phyloP scores from a whole-genome alignment of 805 yeast species.

The Torulaspora gathmanii region DNA sequence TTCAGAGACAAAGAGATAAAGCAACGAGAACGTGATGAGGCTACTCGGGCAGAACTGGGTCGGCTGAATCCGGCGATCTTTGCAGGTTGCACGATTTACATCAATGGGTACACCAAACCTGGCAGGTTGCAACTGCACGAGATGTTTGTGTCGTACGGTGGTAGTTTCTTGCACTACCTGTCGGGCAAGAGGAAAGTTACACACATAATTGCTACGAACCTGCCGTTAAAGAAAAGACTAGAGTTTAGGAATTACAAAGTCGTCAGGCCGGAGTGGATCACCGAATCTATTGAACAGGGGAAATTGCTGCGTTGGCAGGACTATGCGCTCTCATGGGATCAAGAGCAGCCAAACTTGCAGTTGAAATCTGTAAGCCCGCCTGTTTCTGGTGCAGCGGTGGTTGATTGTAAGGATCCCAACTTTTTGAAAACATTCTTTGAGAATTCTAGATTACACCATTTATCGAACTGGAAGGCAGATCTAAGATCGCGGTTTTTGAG shows the following conservation, averaged over 20 bases:
- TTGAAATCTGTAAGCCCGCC: slow-evolving; percentile 16
- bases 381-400: slow-evolving; percentile 16
- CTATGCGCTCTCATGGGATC: slow-evolving; percentile 51
- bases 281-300: slow-evolving; percentile 51
- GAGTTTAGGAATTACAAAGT: slow-evolving; percentile 68
- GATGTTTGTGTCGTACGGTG: slow-evolving; percentile 73
- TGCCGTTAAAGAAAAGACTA: slow-evolving; percentile 70
- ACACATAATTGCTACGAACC: slow-evolving; percentile 73
- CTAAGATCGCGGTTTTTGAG: slow-evolving; percentile 57
- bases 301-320: slow-evolving; percentile 64
- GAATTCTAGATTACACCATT: slow-evolving; percentile 80
- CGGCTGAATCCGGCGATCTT: slow-evolving; percentile 43
- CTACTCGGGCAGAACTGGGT: slow-evolving; percentile 20
- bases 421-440: slow-evolving; percentile 69
- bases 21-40: slow-evolving; percentile 26
- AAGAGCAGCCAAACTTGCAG: slow-evolving; percentile 48
- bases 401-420: slow-evolving; percentile 72
- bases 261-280: slow-evolving; percentile 78
- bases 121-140: slow-evolving; percentile 68
- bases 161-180: slow-evolving; percentile 63
- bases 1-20: slow-evolving; percentile 24
- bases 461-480: slow-evolving; percentile 81
- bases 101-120: slow-evolving; percentile 88
- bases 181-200: slow-evolving; percentile 70
- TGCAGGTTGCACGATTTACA: slow-evolving; percentile 58